These are phyloP conservation scores for Lichtheimia ramosa DNA, from an alignment of 371 early-diverging fungal species.

Conservation along the genomic window DNA sequence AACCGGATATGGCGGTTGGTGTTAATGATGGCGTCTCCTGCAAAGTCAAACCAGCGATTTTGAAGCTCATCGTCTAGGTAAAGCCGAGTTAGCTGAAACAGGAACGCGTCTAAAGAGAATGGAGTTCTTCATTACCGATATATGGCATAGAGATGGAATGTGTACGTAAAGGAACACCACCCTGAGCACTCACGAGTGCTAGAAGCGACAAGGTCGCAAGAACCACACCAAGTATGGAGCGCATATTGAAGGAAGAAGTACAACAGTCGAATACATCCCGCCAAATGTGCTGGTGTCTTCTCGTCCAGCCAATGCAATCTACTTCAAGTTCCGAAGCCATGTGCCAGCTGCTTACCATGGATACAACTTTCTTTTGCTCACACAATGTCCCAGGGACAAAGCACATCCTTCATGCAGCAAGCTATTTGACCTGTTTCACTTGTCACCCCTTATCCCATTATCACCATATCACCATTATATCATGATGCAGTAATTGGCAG, in stretches of 20 bases:
- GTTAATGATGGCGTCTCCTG: conserved; percentile 70
- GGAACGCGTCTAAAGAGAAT: not conserved
- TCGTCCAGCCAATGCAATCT: too few relatives aligned
- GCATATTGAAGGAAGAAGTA: not conserved
- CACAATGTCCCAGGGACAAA: too few relatives aligned
- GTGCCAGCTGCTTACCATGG: too few relatives aligned
- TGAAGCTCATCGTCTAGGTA: conserved; percentile 65
- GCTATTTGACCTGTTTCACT: too few relatives aligned
- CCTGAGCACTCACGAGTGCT: not conserved
- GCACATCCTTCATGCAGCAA: too few relatives aligned
- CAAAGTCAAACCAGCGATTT: conserved; percentile 75
- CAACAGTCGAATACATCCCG: too few relatives aligned
- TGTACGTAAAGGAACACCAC: conserved; percentile 54
- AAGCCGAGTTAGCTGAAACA: not conserved
- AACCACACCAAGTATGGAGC: not conserved
- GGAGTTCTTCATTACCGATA: conserved; percentile 56
- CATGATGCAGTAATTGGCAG: too few relatives aligned
- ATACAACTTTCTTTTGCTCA: too few relatives aligned
- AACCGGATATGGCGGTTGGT: conserved; percentile 78
- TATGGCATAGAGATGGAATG: conserved; percentile 72
- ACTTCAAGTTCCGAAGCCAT: too few relatives aligned
- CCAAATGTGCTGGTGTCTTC: too few relatives aligned
- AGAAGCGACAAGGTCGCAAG: not conserved
- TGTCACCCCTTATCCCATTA: too few relatives aligned
- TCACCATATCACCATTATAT: too few relatives aligned